Evolutionary conservation across 169 alveolate species (phyloP), one percentile per base, ranked within the genome.

Genomic region (Eimeria praecox): DNA sequence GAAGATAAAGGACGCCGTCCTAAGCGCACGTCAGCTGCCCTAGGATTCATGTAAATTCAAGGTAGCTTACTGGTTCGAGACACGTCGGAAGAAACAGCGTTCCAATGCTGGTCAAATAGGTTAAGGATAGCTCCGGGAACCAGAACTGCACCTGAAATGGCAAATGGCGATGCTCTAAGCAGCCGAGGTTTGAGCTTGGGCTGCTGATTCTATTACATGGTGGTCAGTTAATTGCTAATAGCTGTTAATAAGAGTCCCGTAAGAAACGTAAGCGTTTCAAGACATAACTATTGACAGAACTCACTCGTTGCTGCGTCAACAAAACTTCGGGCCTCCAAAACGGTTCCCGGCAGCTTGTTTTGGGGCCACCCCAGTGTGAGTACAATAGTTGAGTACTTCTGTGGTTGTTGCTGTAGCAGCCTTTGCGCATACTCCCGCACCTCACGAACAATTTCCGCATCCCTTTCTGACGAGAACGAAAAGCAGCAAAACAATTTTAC

Each of bases 91-190:
- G 94, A 87, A 38, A 87, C 83, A 62, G 59, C 9, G 46, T 87
- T 40, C 94, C 83, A 87, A 27, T 20, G 78, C 14, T 38, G 82
- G 42, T 87, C 62, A 40, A 87, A 87, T 30, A 87, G 52, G 24
- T 87, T 87, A 3, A 49, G 52, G 42, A 87, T 64, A 10, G n/a
- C 83, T 64, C 94, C 94, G 38, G 94, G 94, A 40, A 87, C 94
- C 83, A 87, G n/a, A 22, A 87, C 83, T 24, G 40, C 59, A 42
- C 94, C 94, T 87, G 94, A 40, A 87, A 64, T 27, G 42, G 30
- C 89, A 80, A 44, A 30, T 30, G 42, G 69, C 22, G 16, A 22
- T 38, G 52, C 35, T 38, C 3, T 33, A 38, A 73, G 33, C 30
- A 20, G 49, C 82, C 49, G 54, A 33, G 52, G 4, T n/a, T n/a